phyloP scores from a whole-genome alignment of 371 early-diverging fungal species.

The Chytridium lagenaria region DNA sequence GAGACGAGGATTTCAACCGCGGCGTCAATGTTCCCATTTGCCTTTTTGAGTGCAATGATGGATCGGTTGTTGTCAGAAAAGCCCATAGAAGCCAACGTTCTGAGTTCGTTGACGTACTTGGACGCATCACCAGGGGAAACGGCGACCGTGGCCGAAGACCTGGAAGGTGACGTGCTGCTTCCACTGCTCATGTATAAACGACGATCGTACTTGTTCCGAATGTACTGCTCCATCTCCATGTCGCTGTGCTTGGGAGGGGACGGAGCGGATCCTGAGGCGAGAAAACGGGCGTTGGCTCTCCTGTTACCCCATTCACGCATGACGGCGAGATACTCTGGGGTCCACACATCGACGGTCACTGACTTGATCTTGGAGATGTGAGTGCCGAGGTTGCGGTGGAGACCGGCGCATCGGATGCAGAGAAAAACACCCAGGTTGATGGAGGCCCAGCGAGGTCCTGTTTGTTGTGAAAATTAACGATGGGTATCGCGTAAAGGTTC shows the following conservation, averaged over 20 bases:
- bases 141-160: neutral
- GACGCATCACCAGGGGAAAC: slow-evolving; percentile 15
- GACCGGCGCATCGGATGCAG: slow-evolving; percentile 91
- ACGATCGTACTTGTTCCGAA: slow-evolving; percentile 92
- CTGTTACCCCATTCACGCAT: slow-evolving; percentile 49
- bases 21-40: slow-evolving; percentile 74
- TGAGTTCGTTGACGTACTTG: slow-evolving; percentile 27
- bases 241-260: slow-evolving; percentile 31
- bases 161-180: neutral
- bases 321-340: slow-evolving; percentile 79
- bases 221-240: slow-evolving; percentile 80
- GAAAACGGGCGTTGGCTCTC: slow-evolving; percentile 41
- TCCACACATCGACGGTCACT: slow-evolving; percentile 89
- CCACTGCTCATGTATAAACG: slow-evolving; percentile 40
- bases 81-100: slow-evolving; percentile 63
- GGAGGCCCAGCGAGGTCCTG: slow-evolving; percentile 95
- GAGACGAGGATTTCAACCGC: slow-evolving; percentile 73
- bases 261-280: slow-evolving; percentile 32
- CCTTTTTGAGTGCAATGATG: slow-evolving; percentile 47
- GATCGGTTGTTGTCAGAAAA: slow-evolving; percentile 49
- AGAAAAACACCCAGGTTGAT: slow-evolving; percentile 88
- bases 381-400: slow-evolving; percentile 86
- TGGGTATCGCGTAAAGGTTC: neutral
- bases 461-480: neutral
- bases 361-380: slow-evolving; percentile 91